A percentile compares a stretch with the other conserved stretches of the same genome.
Evolutionary conservation across 2,329 filamentous ascomycete species (phyloP).

Genomic region (Fusarium sacchari): DNA sequence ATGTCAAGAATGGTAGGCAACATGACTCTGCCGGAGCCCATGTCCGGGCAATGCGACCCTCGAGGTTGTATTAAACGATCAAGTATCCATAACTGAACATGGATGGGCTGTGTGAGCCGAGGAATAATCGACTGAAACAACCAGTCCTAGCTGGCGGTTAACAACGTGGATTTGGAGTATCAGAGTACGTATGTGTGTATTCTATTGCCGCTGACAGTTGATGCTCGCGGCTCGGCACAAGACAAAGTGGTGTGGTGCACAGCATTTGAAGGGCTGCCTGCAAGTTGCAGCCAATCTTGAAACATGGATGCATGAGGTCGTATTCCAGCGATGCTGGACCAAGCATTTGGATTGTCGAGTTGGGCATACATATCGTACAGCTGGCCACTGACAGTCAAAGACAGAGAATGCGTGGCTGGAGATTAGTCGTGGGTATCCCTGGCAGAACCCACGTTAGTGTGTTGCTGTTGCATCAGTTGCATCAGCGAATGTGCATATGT

Average conservation of each 20-base stretch:
- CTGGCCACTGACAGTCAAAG: neutral
- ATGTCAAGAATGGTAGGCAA: neutral
- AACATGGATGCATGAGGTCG: slow-evolving; percentile 18
- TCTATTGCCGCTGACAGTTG: neutral
- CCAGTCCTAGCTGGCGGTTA: slow-evolving; percentile 2
- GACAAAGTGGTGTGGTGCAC: slow-evolving; percentile 3
- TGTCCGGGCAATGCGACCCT: slow-evolving; percentile 17
- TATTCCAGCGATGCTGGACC: slow-evolving; percentile 13
- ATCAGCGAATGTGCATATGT: slow-evolving; percentile 31
- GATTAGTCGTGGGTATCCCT: slow-evolving; percentile 21
- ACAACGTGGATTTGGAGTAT: neutral
- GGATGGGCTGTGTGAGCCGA: slow-evolving; percentile 1
- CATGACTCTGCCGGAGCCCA: slow-evolving; percentile 23
- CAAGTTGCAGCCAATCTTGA: slow-evolving; percentile 9
- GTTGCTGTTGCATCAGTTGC: slow-evolving; percentile 38
- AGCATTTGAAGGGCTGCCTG: neutral
- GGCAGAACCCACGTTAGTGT: slow-evolving; percentile 13
- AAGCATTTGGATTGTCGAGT: slow-evolving; percentile 15
- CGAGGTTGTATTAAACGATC: slow-evolving; percentile 9
- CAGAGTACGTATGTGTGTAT: neutral
- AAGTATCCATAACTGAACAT: neutral
- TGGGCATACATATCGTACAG: slow-evolving; percentile 17
- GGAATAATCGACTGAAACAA: slow-evolving; percentile 26
- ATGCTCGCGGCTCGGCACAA: neutral
- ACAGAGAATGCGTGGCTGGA: slow-evolving; percentile 23